Evolutionary conservation across 352 stramenopile species (phyloP).

Genomic region (Globisporangium camurandrum): DNA sequence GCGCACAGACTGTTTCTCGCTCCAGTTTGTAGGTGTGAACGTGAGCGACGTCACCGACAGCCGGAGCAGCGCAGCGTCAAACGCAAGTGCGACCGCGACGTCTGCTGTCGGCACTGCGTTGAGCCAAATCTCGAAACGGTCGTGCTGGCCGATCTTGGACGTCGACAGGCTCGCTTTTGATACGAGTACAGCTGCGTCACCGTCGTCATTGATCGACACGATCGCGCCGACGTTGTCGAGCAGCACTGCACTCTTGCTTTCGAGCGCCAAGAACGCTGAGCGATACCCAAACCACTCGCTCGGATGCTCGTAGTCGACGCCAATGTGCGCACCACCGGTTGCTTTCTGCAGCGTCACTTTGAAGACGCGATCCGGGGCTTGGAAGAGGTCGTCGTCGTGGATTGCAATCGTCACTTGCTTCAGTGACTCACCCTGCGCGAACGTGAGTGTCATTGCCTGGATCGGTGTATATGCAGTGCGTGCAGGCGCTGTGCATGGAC

Average conservation of each 20-base stretch:
- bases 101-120: constrained; percentile 36
- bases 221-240: constrained; percentile 58
- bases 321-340: constrained; percentile 42
- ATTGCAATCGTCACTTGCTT: constrained; percentile 47
- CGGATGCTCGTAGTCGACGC: constrained; percentile 53
- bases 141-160: constrained; percentile 57
- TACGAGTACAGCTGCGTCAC: constrained; percentile 51
- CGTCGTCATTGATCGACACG: constrained; percentile 61
- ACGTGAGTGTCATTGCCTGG: constrained; percentile 33
- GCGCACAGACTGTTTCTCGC: constrained; percentile 20
- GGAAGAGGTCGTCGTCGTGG: constrained; percentile 47
- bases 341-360: constrained; percentile 47
- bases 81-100: constrained; percentile 27
- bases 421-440: constrained; percentile 32
- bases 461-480: constrained; percentile 42
- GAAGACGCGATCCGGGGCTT: constrained; percentile 59
- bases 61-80: constrained; percentile 9
- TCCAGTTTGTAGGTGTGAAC: constrained; percentile 42
- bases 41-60: constrained; percentile 20
- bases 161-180: constrained; percentile 54
- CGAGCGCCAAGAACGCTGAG: constrained; percentile 28
- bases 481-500: constrained; percentile 44
- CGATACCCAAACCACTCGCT: constrained; percentile 39
- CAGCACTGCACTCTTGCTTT: constrained; percentile 24
- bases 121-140: constrained; percentile 39